Evolutionary conservation across 805 yeast genomes (phyloP).

Genomic region (Lachancea meyersii): DNA sequence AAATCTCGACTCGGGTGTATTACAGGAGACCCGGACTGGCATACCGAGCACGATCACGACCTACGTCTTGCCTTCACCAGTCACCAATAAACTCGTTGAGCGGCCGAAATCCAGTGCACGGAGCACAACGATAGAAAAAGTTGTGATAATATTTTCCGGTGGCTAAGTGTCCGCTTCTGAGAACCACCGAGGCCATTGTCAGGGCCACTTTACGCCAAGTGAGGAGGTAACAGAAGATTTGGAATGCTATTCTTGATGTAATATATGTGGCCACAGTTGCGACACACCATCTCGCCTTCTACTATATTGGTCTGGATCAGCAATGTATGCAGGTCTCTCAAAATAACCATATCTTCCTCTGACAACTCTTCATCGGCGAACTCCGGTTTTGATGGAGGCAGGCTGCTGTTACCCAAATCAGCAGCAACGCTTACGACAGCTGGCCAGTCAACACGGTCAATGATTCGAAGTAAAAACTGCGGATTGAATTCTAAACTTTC

Average conservation of each 20-base stretch:
- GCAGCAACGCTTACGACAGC: slow-evolving; percentile 73
- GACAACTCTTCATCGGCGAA: slow-evolving; percentile 33
- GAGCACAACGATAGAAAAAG: too few species aligned
- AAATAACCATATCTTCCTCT: slow-evolving; percentile 40
- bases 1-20: too few species aligned
- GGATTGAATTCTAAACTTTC: slow-evolving; percentile 73
- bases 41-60: too few species aligned
- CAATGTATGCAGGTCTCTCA: slow-evolving; percentile 70
- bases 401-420: slow-evolving; percentile 59
- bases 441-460: slow-evolving; percentile 82
- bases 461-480: slow-evolving; percentile 66
- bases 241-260: slow-evolving; percentile 91
- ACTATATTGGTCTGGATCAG: slow-evolving; percentile 78
- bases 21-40: too few species aligned
- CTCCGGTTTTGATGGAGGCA: slow-evolving; percentile 61
- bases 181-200: too few species aligned
- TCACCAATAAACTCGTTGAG: too few species aligned
- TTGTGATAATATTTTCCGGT: too few species aligned
- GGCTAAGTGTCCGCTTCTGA: too few species aligned
- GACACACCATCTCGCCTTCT: slow-evolving; percentile 87
- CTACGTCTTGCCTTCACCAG: too few species aligned
- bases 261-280: slow-evolving; percentile 79
- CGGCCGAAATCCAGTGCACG: too few species aligned
- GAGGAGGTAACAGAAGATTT: slow-evolving; percentile 90
- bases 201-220: slow-evolving; percentile 52